These are phyloP conservation scores for Gleditsia sinensis DNA, from an alignment of 306 rosid species.

Conservation along the genomic window DNA sequence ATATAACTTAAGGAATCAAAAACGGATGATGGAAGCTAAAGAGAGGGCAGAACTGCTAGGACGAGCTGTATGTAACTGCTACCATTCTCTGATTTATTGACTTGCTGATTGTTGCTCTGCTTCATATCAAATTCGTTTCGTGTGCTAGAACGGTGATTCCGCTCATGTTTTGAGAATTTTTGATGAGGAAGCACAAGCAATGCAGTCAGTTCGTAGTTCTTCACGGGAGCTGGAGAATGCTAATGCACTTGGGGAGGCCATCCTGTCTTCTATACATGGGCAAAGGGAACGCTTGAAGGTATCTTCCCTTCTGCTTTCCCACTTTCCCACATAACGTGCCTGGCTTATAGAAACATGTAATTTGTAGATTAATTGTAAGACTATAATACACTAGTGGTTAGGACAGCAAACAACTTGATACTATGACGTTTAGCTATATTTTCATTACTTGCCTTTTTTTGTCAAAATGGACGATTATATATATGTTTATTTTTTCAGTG, in stretches of 20 bases:
- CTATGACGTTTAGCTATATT: constrained; percentile 4
- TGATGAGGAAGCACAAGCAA: constrained; percentile 84
- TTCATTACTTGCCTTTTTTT: not conserved
- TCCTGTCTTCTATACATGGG: constrained; percentile 72
- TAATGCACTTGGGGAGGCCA: constrained; percentile 74
- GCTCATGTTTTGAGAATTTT: constrained; percentile 72
- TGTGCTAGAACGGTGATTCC: constrained; percentile 64
- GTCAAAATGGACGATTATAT: not conserved
- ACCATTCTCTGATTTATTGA: constrained; percentile 17
- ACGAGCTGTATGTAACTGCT: constrained; percentile 61
- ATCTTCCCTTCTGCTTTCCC: constrained; percentile 20
- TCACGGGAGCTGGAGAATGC: constrained; percentile 77
- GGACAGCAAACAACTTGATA: not conserved
- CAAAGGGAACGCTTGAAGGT: constrained; percentile 94
- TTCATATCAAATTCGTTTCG: not conserved
- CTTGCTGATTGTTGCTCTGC: not conserved
- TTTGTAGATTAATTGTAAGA: not conserved
- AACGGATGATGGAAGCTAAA: constrained; percentile 63
- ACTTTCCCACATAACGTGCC: not conserved
- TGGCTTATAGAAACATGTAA: constrained; percentile 18
- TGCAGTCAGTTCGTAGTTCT: constrained; percentile 70
- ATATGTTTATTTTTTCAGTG: not conserved
- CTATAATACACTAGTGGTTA: too few species aligned
- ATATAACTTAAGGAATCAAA: constrained; percentile 60
- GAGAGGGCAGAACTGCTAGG: constrained; percentile 78